Evolutionary conservation across 202 grass and related monocot species (phyloP), one percentile per base, ranked within the genome.

Genomic region (Hordeum pubiflorum): DNA sequence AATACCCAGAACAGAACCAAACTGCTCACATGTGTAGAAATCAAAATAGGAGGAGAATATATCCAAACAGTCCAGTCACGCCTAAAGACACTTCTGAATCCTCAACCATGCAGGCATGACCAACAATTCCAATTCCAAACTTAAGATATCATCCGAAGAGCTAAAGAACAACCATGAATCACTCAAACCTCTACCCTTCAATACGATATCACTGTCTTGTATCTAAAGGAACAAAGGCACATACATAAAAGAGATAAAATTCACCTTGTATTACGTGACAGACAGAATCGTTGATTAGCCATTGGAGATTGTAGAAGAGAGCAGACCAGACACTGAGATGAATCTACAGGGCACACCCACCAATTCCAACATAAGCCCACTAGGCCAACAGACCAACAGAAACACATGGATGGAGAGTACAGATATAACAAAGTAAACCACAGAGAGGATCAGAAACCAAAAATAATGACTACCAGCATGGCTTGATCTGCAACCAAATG

Each of bases 231-330:
- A n/a, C 56, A 57, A 8, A 17, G 46, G 57, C 22, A 61, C 59
- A 86, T 21, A 62, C 31, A 71, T 54, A 63, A 63, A 12, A 17
- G 2, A 78, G 9, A 27, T 87, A 23, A 87, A 37, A 41, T 82
- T 46, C 79, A 81, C 38, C 84, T 75, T 8, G 5, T 11, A 43
- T 43, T 20, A 69, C 1, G 15, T 50, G 46, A 50, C 15, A 50
- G 14, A 17, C 46, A 50, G 46, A 17, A 50, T 50, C 5, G 5
- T 57, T 69, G 3, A 39, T 18, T 69, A 44, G 15, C 79, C 78
- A 50, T 71, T 32, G 14, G 46, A 50, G 46, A 50, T 17, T 50
- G 13, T 14, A 50, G 13, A 37, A 37, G 13, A 67, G 63, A 20
- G 33, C 34, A 38, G 4, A 50, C 4, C 46, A 6, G 44, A 50